Conservation (phyloP, 345 rosid species). For the Citrus cavaleriei region DNA sequence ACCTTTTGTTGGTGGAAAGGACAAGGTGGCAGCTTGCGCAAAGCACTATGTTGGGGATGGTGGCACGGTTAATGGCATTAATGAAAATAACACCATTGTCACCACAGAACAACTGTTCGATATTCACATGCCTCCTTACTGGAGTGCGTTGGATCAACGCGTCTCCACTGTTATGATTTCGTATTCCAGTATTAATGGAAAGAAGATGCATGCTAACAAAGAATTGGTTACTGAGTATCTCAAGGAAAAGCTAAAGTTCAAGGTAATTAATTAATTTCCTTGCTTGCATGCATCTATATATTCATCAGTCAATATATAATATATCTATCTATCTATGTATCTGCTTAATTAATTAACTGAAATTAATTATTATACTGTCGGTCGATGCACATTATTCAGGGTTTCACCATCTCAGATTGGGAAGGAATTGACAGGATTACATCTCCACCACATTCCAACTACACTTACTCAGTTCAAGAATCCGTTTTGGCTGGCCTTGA, state of each 20-base stretch:
- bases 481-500: constrained; percentile 39
- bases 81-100: constrained; percentile 34
- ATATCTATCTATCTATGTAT: not conserved
- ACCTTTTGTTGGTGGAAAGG: constrained; percentile 30
- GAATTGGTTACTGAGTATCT: constrained; percentile 29
- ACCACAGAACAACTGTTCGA: constrained; percentile 3
- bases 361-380: too few species aligned
- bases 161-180: constrained; percentile 43
- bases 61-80: constrained; percentile 28
- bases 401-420: constrained; percentile 44
- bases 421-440: constrained; percentile 39
- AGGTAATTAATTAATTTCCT: constrained; percentile 8
- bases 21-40: constrained; percentile 36
- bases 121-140: constrained; percentile 37
- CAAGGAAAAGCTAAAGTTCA: constrained; percentile 30
- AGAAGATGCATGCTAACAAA: constrained; percentile 39
- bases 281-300: too few species aligned
- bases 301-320: too few species aligned
- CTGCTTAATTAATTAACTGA: too few species aligned
- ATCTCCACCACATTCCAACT: constrained; percentile 32
- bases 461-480: constrained; percentile 27
- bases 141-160: constrained; percentile 16
- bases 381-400: constrained; percentile 12
- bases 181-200: constrained; percentile 40
- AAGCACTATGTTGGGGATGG: constrained; percentile 40